phyloP scores from a whole-genome alignment of 805 yeast species.

The Wickerhamomyces chaumierensis region DNA sequence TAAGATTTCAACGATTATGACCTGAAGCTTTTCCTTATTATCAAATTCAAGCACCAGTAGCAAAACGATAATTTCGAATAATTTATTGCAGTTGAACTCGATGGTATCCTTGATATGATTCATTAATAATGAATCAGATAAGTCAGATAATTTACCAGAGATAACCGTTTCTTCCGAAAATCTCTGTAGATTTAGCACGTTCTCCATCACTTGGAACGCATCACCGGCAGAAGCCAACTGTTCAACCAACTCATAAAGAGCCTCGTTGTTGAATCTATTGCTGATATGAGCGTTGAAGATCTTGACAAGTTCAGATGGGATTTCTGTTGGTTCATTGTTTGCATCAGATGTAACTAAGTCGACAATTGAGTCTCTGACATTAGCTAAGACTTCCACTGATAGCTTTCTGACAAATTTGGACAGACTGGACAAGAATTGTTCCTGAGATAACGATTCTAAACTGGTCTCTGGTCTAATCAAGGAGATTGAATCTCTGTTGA shows the following conservation, averaged over 20 bases:
- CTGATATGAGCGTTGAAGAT: constrained; percentile 33
- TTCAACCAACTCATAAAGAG: constrained; percentile 27
- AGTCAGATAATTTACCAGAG: constrained; percentile 9
- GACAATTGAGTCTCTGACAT: constrained; percentile 24
- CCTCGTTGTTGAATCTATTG: constrained; percentile 27
- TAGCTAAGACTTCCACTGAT: not conserved
- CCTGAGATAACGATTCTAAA: constrained; percentile 7
- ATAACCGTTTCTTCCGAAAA: constrained; percentile 1
- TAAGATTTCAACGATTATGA: constrained; percentile 10
- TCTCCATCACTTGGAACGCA: constrained; percentile 25
- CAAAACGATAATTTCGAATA: constrained; percentile 22
- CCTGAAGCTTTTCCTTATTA: constrained; percentile 12
- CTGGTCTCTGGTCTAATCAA: constrained; percentile 23
- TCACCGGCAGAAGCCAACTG: constrained; percentile 28
- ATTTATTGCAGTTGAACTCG: constrained; percentile 19
- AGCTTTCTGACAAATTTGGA: not conserved
- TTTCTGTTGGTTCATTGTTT: constrained; percentile 18
- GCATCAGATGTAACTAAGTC: constrained; percentile 27
- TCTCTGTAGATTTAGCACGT: constrained; percentile 21
- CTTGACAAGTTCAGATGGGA: constrained; percentile 17
- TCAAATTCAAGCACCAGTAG: constrained; percentile 28
- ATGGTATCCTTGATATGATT: constrained; percentile 21
- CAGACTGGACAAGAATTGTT: not conserved
- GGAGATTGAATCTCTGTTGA: constrained; percentile 27
- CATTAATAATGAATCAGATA: constrained; percentile 14